Conservation (phyloP, 2,329 filamentous ascomycete genomes). For the Falciphora oryzae region DNA sequence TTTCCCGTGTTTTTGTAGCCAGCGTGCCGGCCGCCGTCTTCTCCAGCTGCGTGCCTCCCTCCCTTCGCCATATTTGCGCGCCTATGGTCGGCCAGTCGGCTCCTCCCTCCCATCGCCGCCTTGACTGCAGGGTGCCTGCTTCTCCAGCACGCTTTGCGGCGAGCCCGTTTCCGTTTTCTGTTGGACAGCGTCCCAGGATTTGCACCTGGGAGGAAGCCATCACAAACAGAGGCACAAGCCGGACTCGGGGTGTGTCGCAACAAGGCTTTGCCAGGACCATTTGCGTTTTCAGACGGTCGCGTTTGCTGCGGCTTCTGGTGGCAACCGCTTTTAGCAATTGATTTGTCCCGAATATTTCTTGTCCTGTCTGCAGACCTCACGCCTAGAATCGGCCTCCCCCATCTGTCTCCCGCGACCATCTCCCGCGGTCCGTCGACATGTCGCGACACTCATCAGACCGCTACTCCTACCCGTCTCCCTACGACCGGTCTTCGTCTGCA, state of each 20-base stretch:
- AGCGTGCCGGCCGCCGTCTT: too few relatives aligned
- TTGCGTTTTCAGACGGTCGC: not conserved
- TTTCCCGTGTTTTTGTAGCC: too few relatives aligned
- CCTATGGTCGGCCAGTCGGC: too few relatives aligned
- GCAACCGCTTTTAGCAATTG: not conserved
- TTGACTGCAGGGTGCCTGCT: conserved; percentile 2
- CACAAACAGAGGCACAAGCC: not conserved
- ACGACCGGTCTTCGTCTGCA: not conserved
- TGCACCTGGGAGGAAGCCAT: too few relatives aligned
- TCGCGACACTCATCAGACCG: not conserved
- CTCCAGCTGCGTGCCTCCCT: too few relatives aligned
- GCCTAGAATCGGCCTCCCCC: too few relatives aligned
- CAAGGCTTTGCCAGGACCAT: not conserved
- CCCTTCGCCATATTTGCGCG: too few relatives aligned
- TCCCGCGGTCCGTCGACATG: not conserved
- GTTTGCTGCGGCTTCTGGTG: not conserved
- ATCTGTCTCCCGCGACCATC: not conserved
- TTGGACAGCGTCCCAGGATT: not conserved
- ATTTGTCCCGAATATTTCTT: too few relatives aligned
- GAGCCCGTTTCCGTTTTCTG: not conserved
- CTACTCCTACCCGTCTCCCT: not conserved
- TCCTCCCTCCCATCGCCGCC: too few relatives aligned
- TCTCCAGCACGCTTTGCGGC: not conserved
- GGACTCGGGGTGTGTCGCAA: not conserved
- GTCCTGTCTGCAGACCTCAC: too few relatives aligned